Evolutionary conservation across 2,329 filamentous ascomycete species (phyloP).

Genomic region (Berkeleyomyces rouxiae): DNA sequence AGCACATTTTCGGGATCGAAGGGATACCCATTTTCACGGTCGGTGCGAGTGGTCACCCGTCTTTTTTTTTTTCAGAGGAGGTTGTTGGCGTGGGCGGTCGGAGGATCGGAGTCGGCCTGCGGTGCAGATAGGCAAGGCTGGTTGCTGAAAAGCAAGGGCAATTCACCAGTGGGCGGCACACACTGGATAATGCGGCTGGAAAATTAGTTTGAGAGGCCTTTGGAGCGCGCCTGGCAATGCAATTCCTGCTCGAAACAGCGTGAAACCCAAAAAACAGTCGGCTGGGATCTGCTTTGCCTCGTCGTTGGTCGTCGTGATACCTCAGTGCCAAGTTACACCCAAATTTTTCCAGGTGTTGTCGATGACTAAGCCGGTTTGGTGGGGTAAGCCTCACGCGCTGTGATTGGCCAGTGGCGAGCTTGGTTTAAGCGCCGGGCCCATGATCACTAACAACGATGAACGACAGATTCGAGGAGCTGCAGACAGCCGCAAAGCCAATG

Average conservation of each 20-base stretch:
- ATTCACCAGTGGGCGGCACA: background rate
- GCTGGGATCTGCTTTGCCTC: background rate
- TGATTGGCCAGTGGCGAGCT: conserved; percentile 10
- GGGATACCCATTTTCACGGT: conserved; percentile 29
- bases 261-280: background rate
- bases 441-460: conserved; percentile 13
- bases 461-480: background rate
- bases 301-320: conserved; percentile 3
- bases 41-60: background rate
- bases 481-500: conserved; percentile 3
- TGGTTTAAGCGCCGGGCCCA: conserved; percentile 12
- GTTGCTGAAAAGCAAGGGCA: background rate
- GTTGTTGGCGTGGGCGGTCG: background rate
- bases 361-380: background rate
- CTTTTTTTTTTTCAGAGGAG: background rate
- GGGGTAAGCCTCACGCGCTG: background rate
- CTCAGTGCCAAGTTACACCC: background rate
- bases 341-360: conserved; percentile 1
- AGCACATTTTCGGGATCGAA: conserved; percentile 65
- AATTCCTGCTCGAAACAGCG: background rate
- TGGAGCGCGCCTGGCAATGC: background rate
- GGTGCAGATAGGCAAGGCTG: background rate
- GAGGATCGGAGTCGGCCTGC: background rate
- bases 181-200: background rate
- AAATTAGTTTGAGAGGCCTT: background rate